A percentile compares a stretch with the other conserved stretches of the same genome.
Conservation (phyloP, 352 stramenopile species). For the Phytopythium vexans region DNA sequence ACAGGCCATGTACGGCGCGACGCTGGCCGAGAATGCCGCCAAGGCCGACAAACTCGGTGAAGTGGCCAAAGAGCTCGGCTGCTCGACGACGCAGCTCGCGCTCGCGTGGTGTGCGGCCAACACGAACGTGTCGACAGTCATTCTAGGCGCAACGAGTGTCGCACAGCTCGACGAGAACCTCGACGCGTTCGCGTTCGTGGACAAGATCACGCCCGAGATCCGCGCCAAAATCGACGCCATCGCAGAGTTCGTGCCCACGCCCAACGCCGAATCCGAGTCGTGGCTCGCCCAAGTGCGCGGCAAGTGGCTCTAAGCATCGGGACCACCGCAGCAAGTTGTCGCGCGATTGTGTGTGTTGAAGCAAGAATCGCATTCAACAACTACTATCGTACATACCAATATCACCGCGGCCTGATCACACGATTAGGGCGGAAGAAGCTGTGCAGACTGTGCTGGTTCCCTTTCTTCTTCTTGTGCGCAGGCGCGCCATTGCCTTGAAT, state of each 20-base stretch:
- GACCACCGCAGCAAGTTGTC: no score
- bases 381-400: neutral
- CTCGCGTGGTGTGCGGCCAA: conserved; percentile 60
- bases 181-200: conserved; percentile 33
- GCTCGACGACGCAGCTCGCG: conserved; percentile 43
- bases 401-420: neutral
- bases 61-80: conserved; percentile 44
- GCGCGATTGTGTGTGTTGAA: no score
- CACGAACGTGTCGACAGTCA: conserved; percentile 48
- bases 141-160: conserved; percentile 52
- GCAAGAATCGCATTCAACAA: neutral
- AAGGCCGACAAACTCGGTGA: conserved; percentile 28
- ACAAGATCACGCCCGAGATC: conserved; percentile 55
- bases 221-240: conserved; percentile 56
- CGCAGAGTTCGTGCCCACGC: conserved; percentile 32
- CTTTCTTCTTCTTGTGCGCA: conserved; percentile 11
- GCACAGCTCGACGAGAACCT: conserved; percentile 63
- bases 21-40: conserved; percentile 25
- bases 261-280: conserved; percentile 24
- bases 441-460: conserved; percentile 21
- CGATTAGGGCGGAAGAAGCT: conserved; percentile 14
- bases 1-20: conserved; percentile 30
- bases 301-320: conserved; percentile 21
- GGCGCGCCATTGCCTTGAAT: conserved; percentile 13
- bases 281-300: conserved; percentile 25